Percentiles rank a stretch among this genome's conserved stretches.
Conservation (phyloP, 805 yeast species). For the Starmerella bacillaris region DNA sequence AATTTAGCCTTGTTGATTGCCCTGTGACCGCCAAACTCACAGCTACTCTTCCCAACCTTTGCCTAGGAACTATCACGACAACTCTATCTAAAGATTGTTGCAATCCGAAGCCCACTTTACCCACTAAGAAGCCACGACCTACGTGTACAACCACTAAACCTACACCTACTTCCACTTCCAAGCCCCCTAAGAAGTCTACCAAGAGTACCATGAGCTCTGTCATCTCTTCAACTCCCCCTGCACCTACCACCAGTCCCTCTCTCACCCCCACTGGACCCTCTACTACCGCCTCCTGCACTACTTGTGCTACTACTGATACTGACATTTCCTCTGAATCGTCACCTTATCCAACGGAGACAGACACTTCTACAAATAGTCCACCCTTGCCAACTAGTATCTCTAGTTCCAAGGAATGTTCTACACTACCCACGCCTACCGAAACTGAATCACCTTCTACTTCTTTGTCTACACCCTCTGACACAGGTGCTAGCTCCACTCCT, state of each 20-base stretch:
- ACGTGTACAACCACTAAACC: not conserved
- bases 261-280: conserved; percentile 1
- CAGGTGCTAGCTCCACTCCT: conserved; percentile 4
- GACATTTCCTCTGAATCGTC: conserved; percentile 11
- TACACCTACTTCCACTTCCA: conserved; percentile 1
- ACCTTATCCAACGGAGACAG: no score
- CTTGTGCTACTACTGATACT: conserved; percentile 6
- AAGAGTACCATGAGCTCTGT: not conserved
- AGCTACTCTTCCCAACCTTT: conserved; percentile 34
- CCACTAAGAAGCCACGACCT: not conserved
- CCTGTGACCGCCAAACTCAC: conserved; percentile 15
- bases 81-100: conserved; percentile 16
- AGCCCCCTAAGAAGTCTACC: conserved; percentile 1
- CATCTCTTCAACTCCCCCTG: not conserved
- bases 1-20: conserved; percentile 8
- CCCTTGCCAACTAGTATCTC: no score
- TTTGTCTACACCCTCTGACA: no score
- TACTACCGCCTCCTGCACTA: not conserved
- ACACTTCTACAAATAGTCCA: no score
- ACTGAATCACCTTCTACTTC: no score
- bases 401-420: no score
- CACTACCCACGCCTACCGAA: no score
- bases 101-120: not conserved
- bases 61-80: conserved; percentile 25
- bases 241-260: conserved; percentile 2